Evolutionary conservation across 257 asterid genomes (phyloP).

Genomic region (Lycium barbarum): DNA sequence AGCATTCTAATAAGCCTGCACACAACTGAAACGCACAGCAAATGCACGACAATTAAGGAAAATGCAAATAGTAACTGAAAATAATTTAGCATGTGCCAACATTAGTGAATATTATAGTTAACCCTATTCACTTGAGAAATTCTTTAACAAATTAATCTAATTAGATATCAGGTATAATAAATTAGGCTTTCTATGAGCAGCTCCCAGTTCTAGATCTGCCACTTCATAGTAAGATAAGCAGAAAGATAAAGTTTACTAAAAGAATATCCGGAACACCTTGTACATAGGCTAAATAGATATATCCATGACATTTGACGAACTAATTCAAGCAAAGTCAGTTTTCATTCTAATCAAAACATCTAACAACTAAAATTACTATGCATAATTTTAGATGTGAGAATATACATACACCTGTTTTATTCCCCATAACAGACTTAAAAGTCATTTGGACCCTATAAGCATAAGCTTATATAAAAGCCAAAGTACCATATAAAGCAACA

Average conservation of each 20-base stretch:
- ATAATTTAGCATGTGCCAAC: neutral
- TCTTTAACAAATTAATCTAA: conserved; percentile 11
- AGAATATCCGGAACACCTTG: neutral
- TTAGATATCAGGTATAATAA: neutral
- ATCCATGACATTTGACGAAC: conserved; percentile 5
- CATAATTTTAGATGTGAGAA: conserved; percentile 5
- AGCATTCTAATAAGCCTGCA: neutral
- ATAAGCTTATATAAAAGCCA: conserved; percentile 18
- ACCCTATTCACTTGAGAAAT: neutral
- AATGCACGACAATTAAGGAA: conserved; percentile 12
- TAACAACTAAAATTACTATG: neutral
- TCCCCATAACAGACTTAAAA: conserved; percentile 1
- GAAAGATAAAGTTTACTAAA: neutral
- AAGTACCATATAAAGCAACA: neutral
- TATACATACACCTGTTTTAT: conserved; percentile 23
- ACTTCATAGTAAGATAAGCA: conserved; percentile 9
- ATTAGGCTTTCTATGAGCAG: neutral
- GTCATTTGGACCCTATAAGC: conserved; percentile 24
- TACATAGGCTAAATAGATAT: conserved; percentile 1
- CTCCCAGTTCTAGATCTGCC: conserved; percentile 20
- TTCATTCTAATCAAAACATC: conserved; percentile 18
- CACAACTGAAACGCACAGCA: neutral
- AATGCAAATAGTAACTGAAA: conserved; percentile 8
- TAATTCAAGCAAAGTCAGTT: neutral
- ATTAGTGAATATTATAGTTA: neutral